phyloP scores from a whole-genome alignment of 2,329 filamentous ascomycete species.

The Sporothrix pseudoabietina region DNA sequence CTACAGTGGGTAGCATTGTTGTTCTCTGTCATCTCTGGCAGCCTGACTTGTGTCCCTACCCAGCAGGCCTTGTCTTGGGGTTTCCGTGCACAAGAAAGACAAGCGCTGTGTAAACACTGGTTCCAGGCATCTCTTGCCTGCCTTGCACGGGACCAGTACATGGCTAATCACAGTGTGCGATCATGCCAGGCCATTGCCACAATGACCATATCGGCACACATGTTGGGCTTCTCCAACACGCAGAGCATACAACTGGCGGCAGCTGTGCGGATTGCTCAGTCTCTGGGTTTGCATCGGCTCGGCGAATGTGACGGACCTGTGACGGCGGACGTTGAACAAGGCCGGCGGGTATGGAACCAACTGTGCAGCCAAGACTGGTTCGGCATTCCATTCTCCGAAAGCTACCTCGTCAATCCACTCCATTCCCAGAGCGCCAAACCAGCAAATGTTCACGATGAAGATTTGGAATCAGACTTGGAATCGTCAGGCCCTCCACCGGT shows the following conservation, averaged over 20 bases:
- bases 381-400: conserved; percentile 45
- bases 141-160: conserved; percentile 51
- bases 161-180: conserved; percentile 47
- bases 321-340: conserved; percentile 40
- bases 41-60: conserved; percentile 47
- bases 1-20: conserved; percentile 52
- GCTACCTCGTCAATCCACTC: conserved; percentile 44
- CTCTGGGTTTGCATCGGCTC: conserved; percentile 50
- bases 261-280: conserved; percentile 51
- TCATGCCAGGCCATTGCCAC: conserved; percentile 51
- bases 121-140: conserved; percentile 50
- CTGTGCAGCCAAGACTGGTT: conserved; percentile 46
- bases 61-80: conserved; percentile 46
- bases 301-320: conserved; percentile 31
- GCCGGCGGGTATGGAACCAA: conserved; percentile 44
- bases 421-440: conserved; percentile 43
- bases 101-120: conserved; percentile 48
- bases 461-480: neutral
- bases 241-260: conserved; percentile 50
- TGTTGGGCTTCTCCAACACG: conserved; percentile 52
- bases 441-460: conserved; percentile 43
- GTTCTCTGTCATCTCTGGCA: conserved; percentile 49
- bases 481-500: conserved; percentile 25
- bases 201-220: conserved; percentile 53
- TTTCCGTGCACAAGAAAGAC: conserved; percentile 46